Percentiles rank a stretch among this genome's conserved stretches.
phyloP scores from a whole-genome alignment of 768 basidiomycete genomes.

The Mycena indigotica region DNA sequence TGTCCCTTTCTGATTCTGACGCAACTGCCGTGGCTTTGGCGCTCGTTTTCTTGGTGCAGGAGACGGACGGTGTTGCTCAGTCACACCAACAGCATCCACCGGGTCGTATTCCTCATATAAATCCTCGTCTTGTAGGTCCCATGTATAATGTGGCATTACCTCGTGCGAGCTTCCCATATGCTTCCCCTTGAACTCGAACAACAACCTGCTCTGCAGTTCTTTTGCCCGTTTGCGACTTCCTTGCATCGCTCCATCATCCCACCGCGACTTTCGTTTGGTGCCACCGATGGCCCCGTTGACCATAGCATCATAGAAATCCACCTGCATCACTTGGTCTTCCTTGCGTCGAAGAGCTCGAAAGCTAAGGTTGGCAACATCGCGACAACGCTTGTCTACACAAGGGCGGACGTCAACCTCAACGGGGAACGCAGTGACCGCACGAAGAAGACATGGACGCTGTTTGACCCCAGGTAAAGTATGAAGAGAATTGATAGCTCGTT shows the following conservation, averaged over 20 bases:
- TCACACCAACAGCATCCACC: too few species aligned
- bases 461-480: neutral
- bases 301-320: conserved; percentile 3
- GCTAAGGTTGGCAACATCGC: conserved; percentile 3
- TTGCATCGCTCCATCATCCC: neutral
- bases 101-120: too few species aligned
- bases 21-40: too few species aligned
- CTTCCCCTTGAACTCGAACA: too few species aligned
- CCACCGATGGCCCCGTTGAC: conserved; percentile 6
- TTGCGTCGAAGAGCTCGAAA: neutral
- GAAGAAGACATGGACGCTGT: neutral
- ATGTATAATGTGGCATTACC: too few species aligned
- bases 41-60: too few species aligned
- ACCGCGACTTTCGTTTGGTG: neutral
- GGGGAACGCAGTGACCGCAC: neutral
- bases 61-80: too few species aligned
- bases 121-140: too few species aligned
- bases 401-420: neutral
- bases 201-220: too few species aligned
- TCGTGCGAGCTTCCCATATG: too few species aligned
- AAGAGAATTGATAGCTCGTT: neutral
- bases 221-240: neutral
- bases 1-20: too few species aligned
- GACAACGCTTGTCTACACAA: neutral
- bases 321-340: too few species aligned